A percentile compares a stretch with the other conserved stretches of the same genome.
Conservation (phyloP, 768 basidiomycete genomes). For the Psilocybe cubensis region DNA sequence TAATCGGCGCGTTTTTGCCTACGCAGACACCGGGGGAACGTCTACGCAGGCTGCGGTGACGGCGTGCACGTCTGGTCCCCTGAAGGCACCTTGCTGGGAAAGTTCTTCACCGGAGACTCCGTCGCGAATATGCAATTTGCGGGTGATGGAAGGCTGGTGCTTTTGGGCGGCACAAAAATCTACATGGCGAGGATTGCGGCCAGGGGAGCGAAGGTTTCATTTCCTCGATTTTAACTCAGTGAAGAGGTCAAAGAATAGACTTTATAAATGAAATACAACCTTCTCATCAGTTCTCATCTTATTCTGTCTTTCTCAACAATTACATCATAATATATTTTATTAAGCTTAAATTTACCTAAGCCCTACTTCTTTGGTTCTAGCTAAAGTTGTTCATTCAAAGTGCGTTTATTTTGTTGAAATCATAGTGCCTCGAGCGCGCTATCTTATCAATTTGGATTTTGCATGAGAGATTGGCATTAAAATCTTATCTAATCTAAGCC, state of each 20-base stretch:
- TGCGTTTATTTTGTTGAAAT: too few relatives aligned
- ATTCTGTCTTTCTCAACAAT: too few relatives aligned
- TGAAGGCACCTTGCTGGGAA: not conserved
- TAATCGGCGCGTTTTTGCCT: constrained; percentile 68
- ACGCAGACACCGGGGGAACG: constrained; percentile 66
- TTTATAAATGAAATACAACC: too few relatives aligned
- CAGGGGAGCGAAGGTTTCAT: not conserved
- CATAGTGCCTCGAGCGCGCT: too few relatives aligned
- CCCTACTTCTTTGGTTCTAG: too few relatives aligned
- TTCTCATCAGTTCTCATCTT: not conserved
- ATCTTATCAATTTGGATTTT: too few relatives aligned
- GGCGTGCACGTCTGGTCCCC: not conserved
- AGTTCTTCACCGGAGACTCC: not conserved
- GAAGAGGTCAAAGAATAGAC: too few relatives aligned
- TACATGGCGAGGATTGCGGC: constrained; percentile 5
- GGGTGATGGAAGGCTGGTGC: constrained; percentile 5
- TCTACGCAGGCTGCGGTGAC: not conserved
- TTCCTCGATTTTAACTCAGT: constrained; percentile 18
- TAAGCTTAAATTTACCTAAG: too few relatives aligned
- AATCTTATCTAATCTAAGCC: too few relatives aligned
- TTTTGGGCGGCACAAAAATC: not conserved
- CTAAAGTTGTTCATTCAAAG: too few relatives aligned
- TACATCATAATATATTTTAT: too few relatives aligned
- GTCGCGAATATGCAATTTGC: constrained; percentile 7
- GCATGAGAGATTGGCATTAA: too few relatives aligned